Conservation (phyloP, 208 protist species). For the Wallacemonas sp. region DNA sequence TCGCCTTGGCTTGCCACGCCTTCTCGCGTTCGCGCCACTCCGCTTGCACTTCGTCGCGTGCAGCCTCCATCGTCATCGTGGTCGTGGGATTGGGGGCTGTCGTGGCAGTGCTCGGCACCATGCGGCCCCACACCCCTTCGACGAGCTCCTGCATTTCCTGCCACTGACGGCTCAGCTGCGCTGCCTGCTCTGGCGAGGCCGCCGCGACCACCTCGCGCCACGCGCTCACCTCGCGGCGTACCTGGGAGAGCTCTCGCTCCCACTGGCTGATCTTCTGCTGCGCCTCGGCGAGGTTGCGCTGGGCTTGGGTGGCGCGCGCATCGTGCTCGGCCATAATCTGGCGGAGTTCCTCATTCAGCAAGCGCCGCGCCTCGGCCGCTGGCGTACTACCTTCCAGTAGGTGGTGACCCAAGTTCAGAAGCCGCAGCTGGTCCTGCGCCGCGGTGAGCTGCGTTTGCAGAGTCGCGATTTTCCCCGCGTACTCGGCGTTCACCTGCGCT, state of each 20-base stretch:
- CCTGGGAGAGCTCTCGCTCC: constrained; percentile 43
- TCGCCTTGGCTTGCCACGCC: not conserved
- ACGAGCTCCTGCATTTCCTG: constrained; percentile 47
- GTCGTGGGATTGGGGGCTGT: not conserved
- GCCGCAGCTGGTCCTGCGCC: constrained; percentile 10
- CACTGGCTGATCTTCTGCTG: constrained; percentile 37
- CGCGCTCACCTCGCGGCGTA: constrained; percentile 53
- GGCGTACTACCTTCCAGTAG: constrained; percentile 2
- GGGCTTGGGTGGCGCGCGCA: constrained; percentile 19
- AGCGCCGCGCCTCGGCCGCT: constrained; percentile 12
- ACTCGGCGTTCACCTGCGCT: not conserved
- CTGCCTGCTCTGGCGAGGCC: constrained; percentile 11
- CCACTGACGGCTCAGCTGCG: constrained; percentile 47
- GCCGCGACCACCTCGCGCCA: constrained; percentile 25
- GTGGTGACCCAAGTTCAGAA: not conserved
- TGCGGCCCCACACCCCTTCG: constrained; percentile 24
- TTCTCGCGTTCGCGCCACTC: constrained; percentile 5
- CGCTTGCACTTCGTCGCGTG: not conserved
- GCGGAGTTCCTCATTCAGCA: constrained; percentile 27
- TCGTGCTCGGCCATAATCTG: constrained; percentile 27
- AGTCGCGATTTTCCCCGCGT: constrained; percentile 14
- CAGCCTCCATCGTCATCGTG: constrained; percentile 4
- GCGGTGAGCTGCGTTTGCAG: constrained; percentile 3
- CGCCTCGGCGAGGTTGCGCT: constrained; percentile 32
- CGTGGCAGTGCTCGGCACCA: constrained; percentile 1